Evolutionary conservation across 805 yeast genomes (phyloP), one percentile per base, ranked within the genome.

Genomic region (Saturnispora zaruensis): DNA sequence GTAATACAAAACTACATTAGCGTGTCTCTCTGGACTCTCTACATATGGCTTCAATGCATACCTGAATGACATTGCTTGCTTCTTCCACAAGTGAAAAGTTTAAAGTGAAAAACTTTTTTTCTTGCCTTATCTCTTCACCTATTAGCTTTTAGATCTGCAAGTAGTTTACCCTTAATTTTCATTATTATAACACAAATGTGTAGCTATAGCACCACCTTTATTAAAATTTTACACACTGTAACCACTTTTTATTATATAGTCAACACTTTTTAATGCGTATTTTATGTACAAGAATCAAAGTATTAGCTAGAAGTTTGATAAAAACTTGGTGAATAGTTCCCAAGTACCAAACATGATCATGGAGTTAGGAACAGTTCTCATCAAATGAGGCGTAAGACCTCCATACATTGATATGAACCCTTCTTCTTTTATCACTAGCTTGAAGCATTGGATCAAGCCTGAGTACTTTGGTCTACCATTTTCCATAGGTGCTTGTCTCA

Each of bases 291-390:
- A 44, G 32, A 18, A 18, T 41, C 38, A 21, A 46, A 13, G 23
- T 16, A 37, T 13, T 37, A 14, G 25, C 40, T 23, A 38, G 16
- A 57, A 25, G 37, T 56, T 56, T 3, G 82, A 76, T 25, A 82
- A 66, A n/a, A 78, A 57, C 51, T 75, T 76, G 44, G 84, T 80
- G 49, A 85, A 80, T 32, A 93, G 65, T 64, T 93, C 99, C 98
- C 98, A 93, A 3, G 98, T 90, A 43, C 99, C 99, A 72, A 93
- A 93, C 99, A 93, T 93, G 58, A 93, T 91, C 64, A 93, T 89
- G 61, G 96, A 86, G 68, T 93, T 93, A 3, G 99, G 99, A 47
- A 93, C 99, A 0, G 99, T 93, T 67, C 99, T 79, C 71, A 93
- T 77, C 60, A 93, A 71, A 68, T 93, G 99, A 4, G 99, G 97